Evolutionary conservation across 1,284 basidiomycete species (phyloP), one percentile per base, ranked within the genome.

Genomic region (Stereum hirsutum): DNA sequence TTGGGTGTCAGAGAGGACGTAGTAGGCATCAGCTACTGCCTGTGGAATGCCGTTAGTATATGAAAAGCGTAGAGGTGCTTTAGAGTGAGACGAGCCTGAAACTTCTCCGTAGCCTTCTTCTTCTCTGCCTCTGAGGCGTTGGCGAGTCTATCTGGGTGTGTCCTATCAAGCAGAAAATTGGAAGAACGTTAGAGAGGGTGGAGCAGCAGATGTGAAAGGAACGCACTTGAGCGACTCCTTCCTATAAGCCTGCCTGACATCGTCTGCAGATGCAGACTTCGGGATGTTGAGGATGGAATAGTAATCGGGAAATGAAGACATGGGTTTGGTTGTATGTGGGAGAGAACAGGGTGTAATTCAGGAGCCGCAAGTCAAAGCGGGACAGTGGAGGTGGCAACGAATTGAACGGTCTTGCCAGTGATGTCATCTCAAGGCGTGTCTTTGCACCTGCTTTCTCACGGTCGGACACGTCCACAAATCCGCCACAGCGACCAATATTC

Each of bases 11-110:
- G 89, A 94, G 21, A 98, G 77, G 6, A 96, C 89, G 60, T 93
- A 98, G 68, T 97, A 97, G 8, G 94, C 94, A 65, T 98, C 93
- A 40, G 94, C 91, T 47, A 97, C 83, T 11, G 82, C 81, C 86
- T 90, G 57, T 34, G 24, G 10, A 28, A 7, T 15, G 5, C 10
- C 35, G 39, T 31, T 15, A 38, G 17, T 27, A 21, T 25, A 19
- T 17, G 17, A 25, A 21, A 26, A 14, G 11, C 21, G 5, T 30
- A 10, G 7, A 37, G 20, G 27, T 36, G n/a, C 17, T 32, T 38
- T 7, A 38, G 7, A n/a, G 10, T 26, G 21, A 31, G 24, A 38
- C 50, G n/a, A 49, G 79, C 80, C 65, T 89, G 88, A 59, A 94
- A 94, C 43, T 74, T 71, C 62, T 90, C 89, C 1, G 91, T 94